These are phyloP conservation scores for Verticillium tricorpus DNA, from an alignment of 2,329 filamentous ascomycete genomes.

Conservation along the genomic window DNA sequence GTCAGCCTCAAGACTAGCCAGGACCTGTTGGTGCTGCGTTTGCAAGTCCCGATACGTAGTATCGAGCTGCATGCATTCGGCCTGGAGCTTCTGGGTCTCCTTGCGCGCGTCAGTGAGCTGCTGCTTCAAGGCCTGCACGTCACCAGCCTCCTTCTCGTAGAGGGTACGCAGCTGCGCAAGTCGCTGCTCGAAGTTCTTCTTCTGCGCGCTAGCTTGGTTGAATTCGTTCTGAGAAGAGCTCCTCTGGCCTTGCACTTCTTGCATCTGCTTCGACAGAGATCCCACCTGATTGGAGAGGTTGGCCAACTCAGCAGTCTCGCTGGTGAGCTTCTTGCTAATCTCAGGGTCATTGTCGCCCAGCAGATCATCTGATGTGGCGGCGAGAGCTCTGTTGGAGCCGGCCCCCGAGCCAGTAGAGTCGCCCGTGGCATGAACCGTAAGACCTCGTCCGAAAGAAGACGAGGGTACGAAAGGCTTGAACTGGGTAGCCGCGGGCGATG, in stretches of 20 bases:
- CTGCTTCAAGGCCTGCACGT: constrained; percentile 80
- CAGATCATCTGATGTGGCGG: constrained; percentile 67
- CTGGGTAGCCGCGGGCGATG: constrained; percentile 41
- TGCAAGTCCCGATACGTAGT: constrained; percentile 77
- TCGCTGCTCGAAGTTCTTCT: constrained; percentile 87
- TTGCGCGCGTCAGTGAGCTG: constrained; percentile 70
- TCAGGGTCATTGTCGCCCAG: constrained; percentile 88
- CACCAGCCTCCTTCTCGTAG: constrained; percentile 90
- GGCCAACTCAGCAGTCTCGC: constrained; percentile 86
- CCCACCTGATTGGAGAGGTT: constrained; percentile 96
- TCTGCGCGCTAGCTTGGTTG: constrained; percentile 76
- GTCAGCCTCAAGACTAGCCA: constrained; percentile 73
- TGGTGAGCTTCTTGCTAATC: constrained; percentile 79
- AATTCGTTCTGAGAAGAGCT: constrained; percentile 75
- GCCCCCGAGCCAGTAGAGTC: constrained; percentile 43
- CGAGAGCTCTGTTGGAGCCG: constrained; percentile 28
- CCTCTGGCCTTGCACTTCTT: constrained; percentile 83
- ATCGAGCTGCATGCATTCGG: constrained; percentile 79
- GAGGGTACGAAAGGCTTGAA: constrained; percentile 93
- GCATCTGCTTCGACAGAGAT: constrained; percentile 87
- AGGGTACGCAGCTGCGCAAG: constrained; percentile 79
- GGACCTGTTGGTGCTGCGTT: constrained; percentile 73
- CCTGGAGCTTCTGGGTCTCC: constrained; percentile 79
- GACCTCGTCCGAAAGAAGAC: constrained; percentile 82
- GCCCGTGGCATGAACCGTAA: constrained; percentile 74